These are phyloP conservation scores for Lentinula edodes DNA, from an alignment of 768 basidiomycete genomes.

Conservation along the genomic window DNA sequence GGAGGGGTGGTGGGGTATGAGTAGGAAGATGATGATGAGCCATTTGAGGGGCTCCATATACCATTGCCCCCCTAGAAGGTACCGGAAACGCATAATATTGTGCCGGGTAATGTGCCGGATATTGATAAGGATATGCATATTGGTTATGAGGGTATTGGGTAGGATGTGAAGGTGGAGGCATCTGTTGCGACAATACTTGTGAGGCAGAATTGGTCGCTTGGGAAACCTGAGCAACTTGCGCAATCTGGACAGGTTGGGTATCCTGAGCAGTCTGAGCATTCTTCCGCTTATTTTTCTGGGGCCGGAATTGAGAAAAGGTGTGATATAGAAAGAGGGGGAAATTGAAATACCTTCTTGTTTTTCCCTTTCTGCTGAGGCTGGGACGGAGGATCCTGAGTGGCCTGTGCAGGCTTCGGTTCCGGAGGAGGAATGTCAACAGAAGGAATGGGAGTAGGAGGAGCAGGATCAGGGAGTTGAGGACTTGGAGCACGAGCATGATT, in stretches of 20 bases:
- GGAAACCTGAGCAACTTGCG: conserved; percentile 6
- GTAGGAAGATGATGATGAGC: not conserved
- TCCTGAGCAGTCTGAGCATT: conserved; percentile 9
- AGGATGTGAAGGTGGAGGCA: conserved; percentile 19
- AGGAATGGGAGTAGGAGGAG: conserved; percentile 66
- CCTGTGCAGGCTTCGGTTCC: conserved; percentile 24
- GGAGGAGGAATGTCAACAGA: conserved; percentile 35
- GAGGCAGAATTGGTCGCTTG: conserved; percentile 11
- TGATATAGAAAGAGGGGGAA: not conserved
- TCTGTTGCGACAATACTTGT: conserved; percentile 13
- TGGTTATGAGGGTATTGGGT: not conserved
- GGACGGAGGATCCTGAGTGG: conserved; percentile 17
- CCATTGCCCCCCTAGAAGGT: not conserved
- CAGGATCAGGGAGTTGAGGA: conserved; percentile 17
- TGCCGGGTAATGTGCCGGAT: not conserved
- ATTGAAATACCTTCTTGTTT: not conserved
- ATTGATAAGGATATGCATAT: not conserved
- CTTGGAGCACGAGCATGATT: conserved; percentile 37
- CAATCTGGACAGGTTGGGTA: not conserved
- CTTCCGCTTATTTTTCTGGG: conserved; percentile 2
- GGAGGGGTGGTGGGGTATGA: not conserved
- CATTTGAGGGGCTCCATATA: not conserved
- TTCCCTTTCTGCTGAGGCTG: conserved; percentile 2
- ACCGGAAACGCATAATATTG: not conserved
- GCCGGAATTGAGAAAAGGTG: not conserved